Conservation (phyloP, 495 filamentous ascomycete genomes). For the Penicillium lagena region DNA sequence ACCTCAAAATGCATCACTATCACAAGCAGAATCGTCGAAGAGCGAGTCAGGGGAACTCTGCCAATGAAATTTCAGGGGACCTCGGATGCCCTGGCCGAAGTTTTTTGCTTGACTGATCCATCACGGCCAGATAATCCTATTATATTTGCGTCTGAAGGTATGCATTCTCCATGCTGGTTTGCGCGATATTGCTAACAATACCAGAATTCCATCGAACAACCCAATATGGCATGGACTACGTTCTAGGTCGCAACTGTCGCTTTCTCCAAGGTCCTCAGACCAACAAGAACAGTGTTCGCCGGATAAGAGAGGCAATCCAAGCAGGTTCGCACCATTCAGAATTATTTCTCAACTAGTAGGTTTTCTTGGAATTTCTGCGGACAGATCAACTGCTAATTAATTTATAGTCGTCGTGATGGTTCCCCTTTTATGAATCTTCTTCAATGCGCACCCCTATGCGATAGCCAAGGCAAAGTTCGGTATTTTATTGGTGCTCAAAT, state of each 20-base stretch:
- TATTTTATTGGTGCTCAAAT: conserved; percentile 60
- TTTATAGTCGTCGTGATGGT: conserved; percentile 47
- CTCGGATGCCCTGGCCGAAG: conserved; percentile 67
- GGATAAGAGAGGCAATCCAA: conserved; percentile 50
- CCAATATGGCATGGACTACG: conserved; percentile 53
- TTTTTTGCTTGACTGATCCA: conserved; percentile 73
- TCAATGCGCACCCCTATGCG: conserved; percentile 55
- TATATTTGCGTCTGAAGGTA: conserved; percentile 72
- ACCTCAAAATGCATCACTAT: conserved; percentile 35
- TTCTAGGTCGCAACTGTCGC: conserved; percentile 56
- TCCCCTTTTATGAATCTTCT: conserved; percentile 62
- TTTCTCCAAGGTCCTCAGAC: conserved; percentile 57
- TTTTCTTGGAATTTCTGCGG: background rate
- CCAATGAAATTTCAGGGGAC: conserved; percentile 41
- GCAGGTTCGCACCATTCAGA: conserved; percentile 59
- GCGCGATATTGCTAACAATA: background rate
- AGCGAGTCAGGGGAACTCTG: conserved; percentile 26
- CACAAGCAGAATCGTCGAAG: conserved; percentile 30
- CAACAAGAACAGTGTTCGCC: conserved; percentile 39
- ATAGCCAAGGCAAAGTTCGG: conserved; percentile 52
- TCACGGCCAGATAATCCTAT: conserved; percentile 69
- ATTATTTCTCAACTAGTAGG: conserved; percentile 62
- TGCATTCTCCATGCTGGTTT: conserved; percentile 1
- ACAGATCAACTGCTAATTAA: conserved; percentile 2
- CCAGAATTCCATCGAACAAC: conserved; percentile 57